Percentiles rank a stretch among this genome's conserved stretches.
These are phyloP conservation scores for Choanephora cucurbitarum DNA, from an alignment of 371 early-diverging fungal species.

Conservation along the genomic window DNA sequence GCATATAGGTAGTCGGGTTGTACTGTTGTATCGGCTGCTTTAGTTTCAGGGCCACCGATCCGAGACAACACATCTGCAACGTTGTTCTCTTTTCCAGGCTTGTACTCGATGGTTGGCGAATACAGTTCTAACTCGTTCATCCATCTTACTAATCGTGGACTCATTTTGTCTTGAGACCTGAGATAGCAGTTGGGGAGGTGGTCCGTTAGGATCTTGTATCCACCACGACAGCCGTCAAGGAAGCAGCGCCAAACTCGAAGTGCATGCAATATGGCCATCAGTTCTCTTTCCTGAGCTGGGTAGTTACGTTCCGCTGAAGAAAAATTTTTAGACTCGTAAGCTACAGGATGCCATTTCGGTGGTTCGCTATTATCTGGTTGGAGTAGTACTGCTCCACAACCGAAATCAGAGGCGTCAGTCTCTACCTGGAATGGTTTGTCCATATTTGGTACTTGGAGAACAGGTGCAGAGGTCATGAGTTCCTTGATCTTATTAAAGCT, in stretches of 20 bases:
- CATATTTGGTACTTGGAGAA: constrained; percentile 29
- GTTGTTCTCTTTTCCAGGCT: constrained; percentile 29
- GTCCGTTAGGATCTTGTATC: constrained; percentile 23
- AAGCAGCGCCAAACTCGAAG: constrained; percentile 36
- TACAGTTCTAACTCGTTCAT: constrained; percentile 31
- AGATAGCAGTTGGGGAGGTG: constrained; percentile 29
- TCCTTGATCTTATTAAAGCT: constrained; percentile 30
- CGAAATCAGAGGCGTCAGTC: constrained; percentile 37
- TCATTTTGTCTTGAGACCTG: constrained; percentile 27
- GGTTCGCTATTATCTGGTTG: constrained; percentile 30
- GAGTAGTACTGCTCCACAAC: constrained; percentile 31
- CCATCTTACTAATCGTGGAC: constrained; percentile 28
- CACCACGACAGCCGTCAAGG: constrained; percentile 20
- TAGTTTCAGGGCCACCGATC: constrained; percentile 4
- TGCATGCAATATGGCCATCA: constrained; percentile 35
- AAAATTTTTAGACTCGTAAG: constrained; percentile 41
- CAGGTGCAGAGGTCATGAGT: constrained; percentile 14
- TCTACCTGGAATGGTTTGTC: constrained; percentile 25
- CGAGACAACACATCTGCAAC: constrained; percentile 17
- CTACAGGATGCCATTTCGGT: constrained; percentile 19
- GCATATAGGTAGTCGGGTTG: constrained; percentile 25
- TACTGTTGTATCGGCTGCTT: neutral
- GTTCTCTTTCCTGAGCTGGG: constrained; percentile 37
- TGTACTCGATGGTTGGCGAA: constrained; percentile 31
- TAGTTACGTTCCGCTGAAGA: constrained; percentile 27